Evolutionary conservation across 2,329 filamentous ascomycete species (phyloP).

Genomic region (Colletotrichum trifolii): DNA sequence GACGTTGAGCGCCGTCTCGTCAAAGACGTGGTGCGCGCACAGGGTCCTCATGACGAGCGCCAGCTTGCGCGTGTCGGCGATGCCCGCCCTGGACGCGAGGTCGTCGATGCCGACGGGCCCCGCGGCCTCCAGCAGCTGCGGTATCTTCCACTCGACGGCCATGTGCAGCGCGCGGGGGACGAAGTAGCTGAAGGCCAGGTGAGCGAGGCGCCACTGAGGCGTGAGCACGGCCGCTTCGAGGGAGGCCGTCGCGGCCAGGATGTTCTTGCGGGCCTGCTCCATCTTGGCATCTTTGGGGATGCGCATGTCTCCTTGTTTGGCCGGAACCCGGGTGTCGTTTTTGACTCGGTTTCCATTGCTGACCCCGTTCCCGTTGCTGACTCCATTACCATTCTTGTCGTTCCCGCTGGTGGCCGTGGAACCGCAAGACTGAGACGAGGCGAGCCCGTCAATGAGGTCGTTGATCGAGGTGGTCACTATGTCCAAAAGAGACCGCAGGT

Average conservation of each 20-base stretch:
- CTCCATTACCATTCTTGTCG: no score
- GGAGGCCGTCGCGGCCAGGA: conserved; percentile 18
- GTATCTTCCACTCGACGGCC: conserved; percentile 30
- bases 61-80: conserved; percentile 25
- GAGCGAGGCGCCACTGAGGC: conserved; percentile 29
- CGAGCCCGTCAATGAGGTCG: conserved; percentile 24
- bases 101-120: conserved; percentile 15
- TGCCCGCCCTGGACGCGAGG: conserved; percentile 24
- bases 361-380: no score
- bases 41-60: conserved; percentile 32
- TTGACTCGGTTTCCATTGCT: no score
- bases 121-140: conserved; percentile 14
- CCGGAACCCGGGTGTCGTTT: neutral
- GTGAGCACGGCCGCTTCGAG: conserved; percentile 24
- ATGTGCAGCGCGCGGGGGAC: conserved; percentile 30
- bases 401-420: neutral
- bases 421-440: conserved; percentile 5
- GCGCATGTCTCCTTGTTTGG: neutral
- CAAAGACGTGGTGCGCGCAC: conserved; percentile 28
- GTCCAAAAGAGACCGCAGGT: conserved; percentile 16
- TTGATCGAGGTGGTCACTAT: conserved; percentile 16
- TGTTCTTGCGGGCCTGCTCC: conserved; percentile 24
- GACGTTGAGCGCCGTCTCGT: conserved; percentile 20
- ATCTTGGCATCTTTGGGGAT: conserved; percentile 13
- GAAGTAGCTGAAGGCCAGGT: conserved; percentile 23